Conservation (phyloP, 192 early-diverging fungal genomes). For the Umbelopsis ramanniana region DNA sequence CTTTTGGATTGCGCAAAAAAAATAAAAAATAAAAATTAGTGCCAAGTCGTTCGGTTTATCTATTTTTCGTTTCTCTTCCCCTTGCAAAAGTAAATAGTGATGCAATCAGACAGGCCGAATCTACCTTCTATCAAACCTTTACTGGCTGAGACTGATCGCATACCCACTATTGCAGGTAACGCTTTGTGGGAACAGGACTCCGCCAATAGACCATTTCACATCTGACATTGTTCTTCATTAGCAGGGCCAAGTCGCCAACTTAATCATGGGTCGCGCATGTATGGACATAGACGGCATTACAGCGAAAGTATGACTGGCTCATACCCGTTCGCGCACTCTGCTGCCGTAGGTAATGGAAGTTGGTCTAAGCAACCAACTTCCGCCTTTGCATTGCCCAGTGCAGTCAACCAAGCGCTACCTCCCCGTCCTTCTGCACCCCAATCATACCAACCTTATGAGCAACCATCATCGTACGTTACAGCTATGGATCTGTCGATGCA, state of each 20-base stretch:
- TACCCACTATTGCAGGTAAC: background rate
- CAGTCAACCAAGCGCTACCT: background rate
- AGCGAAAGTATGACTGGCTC: conserved; percentile 8
- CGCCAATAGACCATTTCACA: background rate
- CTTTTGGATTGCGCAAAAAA: background rate
- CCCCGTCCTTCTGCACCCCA: background rate
- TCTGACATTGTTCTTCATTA: background rate
- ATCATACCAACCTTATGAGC: background rate
- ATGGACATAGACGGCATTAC: conserved; percentile 14
- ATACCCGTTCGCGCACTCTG: background rate
- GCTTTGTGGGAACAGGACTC: background rate
- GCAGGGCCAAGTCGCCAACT: background rate
- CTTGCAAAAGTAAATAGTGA: background rate
- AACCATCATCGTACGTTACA: background rate
- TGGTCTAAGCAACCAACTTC: background rate
- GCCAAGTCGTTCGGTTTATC: background rate
- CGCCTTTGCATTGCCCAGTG: background rate
- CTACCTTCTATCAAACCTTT: conserved; percentile 19
- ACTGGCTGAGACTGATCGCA: conserved; percentile 13
- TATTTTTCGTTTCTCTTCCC: background rate
- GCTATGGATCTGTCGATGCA: conserved; percentile 13
- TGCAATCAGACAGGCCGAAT: conserved; percentile 13
- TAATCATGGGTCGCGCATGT: background rate
- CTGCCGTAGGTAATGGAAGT: background rate
- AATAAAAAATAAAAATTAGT: conserved; percentile 12